Evolutionary conservation across 169 alveolate species (phyloP).

Genomic region (Plasmodium coatneyi): DNA sequence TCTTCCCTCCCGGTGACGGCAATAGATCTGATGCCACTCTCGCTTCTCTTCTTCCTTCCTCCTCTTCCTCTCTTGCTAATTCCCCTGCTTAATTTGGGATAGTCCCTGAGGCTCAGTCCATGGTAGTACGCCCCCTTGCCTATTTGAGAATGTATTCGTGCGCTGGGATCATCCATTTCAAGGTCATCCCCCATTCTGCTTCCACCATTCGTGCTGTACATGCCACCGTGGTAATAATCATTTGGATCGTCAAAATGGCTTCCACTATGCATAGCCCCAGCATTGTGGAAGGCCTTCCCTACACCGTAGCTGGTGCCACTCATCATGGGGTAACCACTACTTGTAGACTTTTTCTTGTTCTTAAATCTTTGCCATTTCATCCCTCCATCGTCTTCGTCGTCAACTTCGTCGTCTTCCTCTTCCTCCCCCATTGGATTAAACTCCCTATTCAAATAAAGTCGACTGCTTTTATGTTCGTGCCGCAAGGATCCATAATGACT

Average conservation of each 20-base stretch:
- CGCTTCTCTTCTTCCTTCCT: not conserved
- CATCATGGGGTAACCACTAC: not conserved
- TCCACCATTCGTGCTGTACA: conserved; percentile 7
- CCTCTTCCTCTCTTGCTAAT: not conserved
- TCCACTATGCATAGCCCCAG: not conserved
- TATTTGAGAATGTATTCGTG: not conserved
- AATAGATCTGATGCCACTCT: not conserved
- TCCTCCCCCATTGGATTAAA: not conserved
- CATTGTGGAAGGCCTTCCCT: not conserved
- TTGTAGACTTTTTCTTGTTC: not conserved
- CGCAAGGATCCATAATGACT: not conserved
- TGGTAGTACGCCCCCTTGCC: not conserved
- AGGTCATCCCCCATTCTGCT: not conserved
- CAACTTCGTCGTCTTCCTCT: not conserved
- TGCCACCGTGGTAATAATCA: not conserved
- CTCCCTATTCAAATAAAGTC: not conserved
- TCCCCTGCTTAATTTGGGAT: not conserved
- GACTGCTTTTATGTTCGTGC: not conserved
- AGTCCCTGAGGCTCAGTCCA: not conserved
- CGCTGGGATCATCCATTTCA: not conserved
- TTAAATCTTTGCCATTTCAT: not conserved
- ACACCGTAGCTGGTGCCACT: not conserved
- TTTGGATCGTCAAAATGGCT: not conserved
- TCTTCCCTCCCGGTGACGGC: not conserved
- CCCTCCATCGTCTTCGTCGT: not conserved